Evolutionary conservation across 345 rosid species (phyloP).

Genomic region (Kernera saxatilis): DNA sequence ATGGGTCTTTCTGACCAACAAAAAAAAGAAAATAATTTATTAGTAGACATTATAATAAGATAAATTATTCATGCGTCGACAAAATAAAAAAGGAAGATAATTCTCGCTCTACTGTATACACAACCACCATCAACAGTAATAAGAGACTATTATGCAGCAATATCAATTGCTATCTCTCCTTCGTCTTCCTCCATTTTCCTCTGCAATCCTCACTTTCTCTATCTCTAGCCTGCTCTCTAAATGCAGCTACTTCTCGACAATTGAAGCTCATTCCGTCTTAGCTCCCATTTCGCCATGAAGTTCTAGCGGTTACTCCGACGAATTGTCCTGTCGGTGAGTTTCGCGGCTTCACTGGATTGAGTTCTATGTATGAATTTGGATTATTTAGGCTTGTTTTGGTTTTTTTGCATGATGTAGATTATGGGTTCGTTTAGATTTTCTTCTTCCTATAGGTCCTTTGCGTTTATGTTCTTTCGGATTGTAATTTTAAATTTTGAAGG

Average conservation of each 20-base stretch:
- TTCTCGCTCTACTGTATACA: conserved; percentile 1
- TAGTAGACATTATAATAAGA: neutral
- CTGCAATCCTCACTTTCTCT: conserved; percentile 13
- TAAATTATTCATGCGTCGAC: conserved; percentile 9
- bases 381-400: neutral
- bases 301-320: conserved; percentile 1
- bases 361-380: neutral
- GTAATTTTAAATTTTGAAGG: neutral
- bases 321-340: conserved; percentile 23
- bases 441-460: neutral
- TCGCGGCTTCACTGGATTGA: conserved; percentile 3
- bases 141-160: conserved; percentile 11
- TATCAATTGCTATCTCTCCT: neutral
- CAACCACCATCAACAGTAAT: conserved; percentile 30
- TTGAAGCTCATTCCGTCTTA: too few relatives aligned
- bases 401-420: neutral
- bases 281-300: neutral
- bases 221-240: neutral
- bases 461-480: neutral
- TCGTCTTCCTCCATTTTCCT: conserved; percentile 11
- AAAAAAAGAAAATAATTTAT: neutral
- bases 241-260: conserved; percentile 26
- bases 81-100: conserved; percentile 7
- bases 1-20: too few relatives aligned
- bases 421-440: neutral